These are phyloP conservation scores for Pythium sp. DNA, from an alignment of 352 stramenopile genomes.

Conservation along the genomic window DNA sequence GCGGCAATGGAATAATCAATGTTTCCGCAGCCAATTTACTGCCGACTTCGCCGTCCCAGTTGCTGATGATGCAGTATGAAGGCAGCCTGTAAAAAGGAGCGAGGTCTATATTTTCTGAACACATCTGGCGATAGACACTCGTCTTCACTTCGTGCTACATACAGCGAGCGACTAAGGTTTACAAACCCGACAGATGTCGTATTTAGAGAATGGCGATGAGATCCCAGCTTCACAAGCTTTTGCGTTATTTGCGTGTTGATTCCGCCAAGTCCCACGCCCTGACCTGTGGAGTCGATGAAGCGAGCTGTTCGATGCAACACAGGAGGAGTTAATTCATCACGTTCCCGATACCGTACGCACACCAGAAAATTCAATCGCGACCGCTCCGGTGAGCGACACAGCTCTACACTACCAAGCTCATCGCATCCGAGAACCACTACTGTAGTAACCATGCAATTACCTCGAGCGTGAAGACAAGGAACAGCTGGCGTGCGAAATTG, in stretches of 20 bases:
- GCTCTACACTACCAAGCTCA: background rate
- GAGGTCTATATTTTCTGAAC: background rate
- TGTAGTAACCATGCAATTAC: background rate
- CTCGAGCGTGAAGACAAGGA: background rate
- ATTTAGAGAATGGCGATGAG: background rate
- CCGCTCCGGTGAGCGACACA: background rate
- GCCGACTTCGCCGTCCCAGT: constrained; percentile 4
- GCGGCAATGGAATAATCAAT: background rate
- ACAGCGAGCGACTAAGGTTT: background rate
- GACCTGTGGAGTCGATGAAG: background rate
- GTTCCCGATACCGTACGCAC: background rate
- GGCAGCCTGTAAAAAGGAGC: constrained; percentile 8
- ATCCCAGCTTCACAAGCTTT: no score
- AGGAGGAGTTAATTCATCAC: background rate
- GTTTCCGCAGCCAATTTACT: background rate
- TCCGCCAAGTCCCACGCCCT: no score
- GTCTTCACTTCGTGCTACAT: background rate
- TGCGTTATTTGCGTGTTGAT: no score
- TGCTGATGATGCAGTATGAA: constrained; percentile 21
- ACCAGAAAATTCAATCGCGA: background rate
- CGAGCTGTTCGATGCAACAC: background rate
- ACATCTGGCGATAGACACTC: background rate
- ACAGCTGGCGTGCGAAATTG: background rate
- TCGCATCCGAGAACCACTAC: background rate
- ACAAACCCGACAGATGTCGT: background rate